phyloP scores from a whole-genome alignment of 1,139 yeast species.

The Suhomyces bribrorum region DNA sequence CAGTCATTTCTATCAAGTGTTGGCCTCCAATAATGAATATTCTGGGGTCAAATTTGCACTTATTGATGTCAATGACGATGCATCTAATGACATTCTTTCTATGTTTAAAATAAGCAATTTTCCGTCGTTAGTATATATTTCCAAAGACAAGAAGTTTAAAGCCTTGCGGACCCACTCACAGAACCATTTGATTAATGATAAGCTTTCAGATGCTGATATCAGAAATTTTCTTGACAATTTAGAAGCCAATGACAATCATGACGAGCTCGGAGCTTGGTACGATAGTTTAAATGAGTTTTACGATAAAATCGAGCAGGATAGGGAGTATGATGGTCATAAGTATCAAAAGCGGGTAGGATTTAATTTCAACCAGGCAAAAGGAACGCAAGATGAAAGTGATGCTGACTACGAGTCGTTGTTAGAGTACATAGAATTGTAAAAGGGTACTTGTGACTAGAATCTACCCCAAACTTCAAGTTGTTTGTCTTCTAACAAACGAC shows the following conservation, averaged over 20 bases:
- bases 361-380: conserved; percentile 17
- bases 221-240: conserved; percentile 23
- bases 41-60: conserved; percentile 24
- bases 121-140: conserved; percentile 36
- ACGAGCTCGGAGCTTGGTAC: conserved; percentile 20
- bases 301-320: conserved; percentile 13
- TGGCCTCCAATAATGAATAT: conserved; percentile 20
- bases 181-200: conserved; percentile 23
- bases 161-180: conserved; percentile 29
- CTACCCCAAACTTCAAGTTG: no score
- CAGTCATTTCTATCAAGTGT: conserved; percentile 36
- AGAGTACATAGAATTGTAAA: conserved; percentile 21
- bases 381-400: conserved; percentile 12
- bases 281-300: conserved; percentile 15
- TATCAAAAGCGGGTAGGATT: conserved; percentile 24
- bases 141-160: conserved; percentile 25
- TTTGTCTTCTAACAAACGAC: no score
- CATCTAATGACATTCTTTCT: conserved; percentile 22
- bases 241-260: conserved; percentile 17
- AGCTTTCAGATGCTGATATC: conserved; percentile 23
- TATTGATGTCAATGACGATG: conserved; percentile 26
- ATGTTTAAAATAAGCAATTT: conserved; percentile 32
- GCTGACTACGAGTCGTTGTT: conserved; percentile 23
- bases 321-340: conserved; percentile 12
- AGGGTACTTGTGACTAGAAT: no score